phyloP scores from a whole-genome alignment of 768 basidiomycete species.

The Kwoniella heveanensis region DNA sequence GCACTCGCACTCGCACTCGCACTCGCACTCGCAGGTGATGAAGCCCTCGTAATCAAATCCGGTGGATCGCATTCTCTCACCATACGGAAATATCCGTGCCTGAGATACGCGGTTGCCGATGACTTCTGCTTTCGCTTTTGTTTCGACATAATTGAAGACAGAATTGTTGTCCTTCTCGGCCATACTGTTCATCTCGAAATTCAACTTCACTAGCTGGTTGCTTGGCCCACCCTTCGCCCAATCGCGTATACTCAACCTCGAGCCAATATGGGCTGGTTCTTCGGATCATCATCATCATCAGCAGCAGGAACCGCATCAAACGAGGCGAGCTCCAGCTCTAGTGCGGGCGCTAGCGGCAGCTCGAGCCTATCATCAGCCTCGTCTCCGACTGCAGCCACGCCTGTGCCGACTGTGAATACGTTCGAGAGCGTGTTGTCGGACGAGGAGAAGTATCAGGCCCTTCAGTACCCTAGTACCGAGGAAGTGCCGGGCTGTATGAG shows the following conservation, averaged over 20 bases:
- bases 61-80: no score
- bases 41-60: no score
- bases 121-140: not conserved
- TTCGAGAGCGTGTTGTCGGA: constrained; percentile 44
- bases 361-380: not conserved
- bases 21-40: no score
- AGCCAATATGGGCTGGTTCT: constrained; percentile 13
- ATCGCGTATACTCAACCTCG: no score
- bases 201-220: no score
- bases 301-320: not conserved
- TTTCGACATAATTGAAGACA: not conserved
- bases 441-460: constrained; percentile 50
- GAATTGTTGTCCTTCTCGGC: no score
- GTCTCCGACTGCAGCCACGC: not conserved
- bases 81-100: constrained; percentile 1
- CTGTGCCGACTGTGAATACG: constrained; percentile 27
- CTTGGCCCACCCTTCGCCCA: no score
- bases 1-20: no score
- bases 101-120: not conserved
- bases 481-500: constrained; percentile 82
- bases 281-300: not conserved
- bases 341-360: not conserved
- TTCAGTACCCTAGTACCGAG: constrained; percentile 67
- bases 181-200: no score
- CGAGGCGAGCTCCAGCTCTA: not conserved